Percentiles rank a stretch among this genome's conserved stretches.
These are phyloP conservation scores for Calonectria ilicicola DNA, from an alignment of 2,329 filamentous ascomycete species.

Conservation along the genomic window DNA sequence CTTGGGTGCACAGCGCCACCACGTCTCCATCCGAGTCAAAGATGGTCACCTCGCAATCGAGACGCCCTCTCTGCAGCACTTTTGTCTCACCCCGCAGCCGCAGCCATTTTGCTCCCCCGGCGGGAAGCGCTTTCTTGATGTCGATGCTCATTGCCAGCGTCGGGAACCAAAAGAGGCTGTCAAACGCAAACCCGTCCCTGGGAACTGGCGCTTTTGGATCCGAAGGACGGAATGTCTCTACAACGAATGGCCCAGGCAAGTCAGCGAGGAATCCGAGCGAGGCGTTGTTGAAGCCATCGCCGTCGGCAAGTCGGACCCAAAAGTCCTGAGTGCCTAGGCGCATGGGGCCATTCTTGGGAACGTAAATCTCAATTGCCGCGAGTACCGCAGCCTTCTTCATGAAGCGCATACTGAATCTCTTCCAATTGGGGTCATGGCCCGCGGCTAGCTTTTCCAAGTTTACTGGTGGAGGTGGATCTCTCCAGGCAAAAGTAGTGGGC, in stretches of 20 bases:
- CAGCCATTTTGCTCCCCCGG: conserved; percentile 78
- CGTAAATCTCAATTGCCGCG: conserved; percentile 46
- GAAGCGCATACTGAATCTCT: conserved; percentile 21
- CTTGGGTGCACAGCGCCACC: conserved; percentile 47
- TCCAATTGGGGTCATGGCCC: conserved; percentile 33
- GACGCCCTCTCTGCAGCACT: conserved; percentile 75
- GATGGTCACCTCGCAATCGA: conserved; percentile 79
- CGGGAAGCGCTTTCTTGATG: conserved; percentile 78
- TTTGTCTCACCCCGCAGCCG: conserved; percentile 75
- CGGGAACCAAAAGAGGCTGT: conserved; percentile 83
- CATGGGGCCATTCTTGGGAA: conserved; percentile 30
- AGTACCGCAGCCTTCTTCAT: conserved; percentile 42
- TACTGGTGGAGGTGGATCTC: conserved; percentile 27
- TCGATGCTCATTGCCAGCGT: conserved; percentile 82
- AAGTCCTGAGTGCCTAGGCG: conserved; percentile 24
- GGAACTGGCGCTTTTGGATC: too few species aligned
- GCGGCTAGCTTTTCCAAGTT: conserved; percentile 27
- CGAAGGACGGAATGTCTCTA: too few species aligned
- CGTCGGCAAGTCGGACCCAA: too few species aligned
- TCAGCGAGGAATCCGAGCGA: too few species aligned
- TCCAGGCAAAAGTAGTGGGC: conserved; percentile 40
- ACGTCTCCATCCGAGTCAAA: conserved; percentile 59
- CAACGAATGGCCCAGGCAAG: too few species aligned
- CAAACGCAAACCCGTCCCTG: too few species aligned
- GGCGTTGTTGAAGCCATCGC: too few species aligned